Percentiles rank a stretch among this genome's conserved stretches.
Evolutionary conservation across 495 filamentous ascomycete species (phyloP).

Genomic region (Aspergillus panamensis): DNA sequence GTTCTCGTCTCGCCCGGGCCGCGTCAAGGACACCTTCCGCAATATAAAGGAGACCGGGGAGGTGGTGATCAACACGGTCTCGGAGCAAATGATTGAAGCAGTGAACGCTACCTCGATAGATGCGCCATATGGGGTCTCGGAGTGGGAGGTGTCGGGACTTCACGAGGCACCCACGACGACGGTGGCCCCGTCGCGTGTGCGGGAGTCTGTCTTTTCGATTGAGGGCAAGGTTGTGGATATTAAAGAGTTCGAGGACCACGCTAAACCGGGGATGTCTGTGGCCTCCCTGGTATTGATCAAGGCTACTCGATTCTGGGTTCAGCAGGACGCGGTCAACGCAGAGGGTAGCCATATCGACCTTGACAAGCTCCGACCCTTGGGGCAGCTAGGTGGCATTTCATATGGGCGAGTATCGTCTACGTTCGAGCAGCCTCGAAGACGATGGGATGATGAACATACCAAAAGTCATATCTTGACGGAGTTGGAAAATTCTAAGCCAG

Average conservation of each 20-base stretch:
- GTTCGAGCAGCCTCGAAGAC: slow-evolving; percentile 65
- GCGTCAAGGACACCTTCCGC: slow-evolving; percentile 66
- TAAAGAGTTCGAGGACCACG: slow-evolving; percentile 64
- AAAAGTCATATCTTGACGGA: slow-evolving; percentile 41
- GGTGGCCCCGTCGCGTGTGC: slow-evolving; percentile 63
- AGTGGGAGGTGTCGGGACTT: slow-evolving; percentile 76
- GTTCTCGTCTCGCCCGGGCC: slow-evolving; percentile 52
- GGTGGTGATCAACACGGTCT: slow-evolving; percentile 75
- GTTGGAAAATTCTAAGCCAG: too few species aligned
- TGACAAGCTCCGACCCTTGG: slow-evolving; percentile 63
- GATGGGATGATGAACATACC: slow-evolving; percentile 53
- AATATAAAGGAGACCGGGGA: slow-evolving; percentile 68
- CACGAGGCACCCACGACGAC: slow-evolving; percentile 55
- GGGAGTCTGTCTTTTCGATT: slow-evolving; percentile 73
- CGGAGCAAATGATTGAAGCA: slow-evolving; percentile 77
- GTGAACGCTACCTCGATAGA: slow-evolving; percentile 74
- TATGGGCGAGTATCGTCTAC: slow-evolving; percentile 64
- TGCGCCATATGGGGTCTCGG: slow-evolving; percentile 68
- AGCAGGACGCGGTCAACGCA: slow-evolving; percentile 75
- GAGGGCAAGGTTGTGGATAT: slow-evolving; percentile 71
- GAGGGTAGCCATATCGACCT: slow-evolving; percentile 67
- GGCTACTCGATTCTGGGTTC: slow-evolving; percentile 76
- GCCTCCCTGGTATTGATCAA: slow-evolving; percentile 72
- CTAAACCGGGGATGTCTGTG: slow-evolving; percentile 59
- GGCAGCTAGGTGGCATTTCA: slow-evolving; percentile 73